phyloP scores from a whole-genome alignment of 768 basidiomycete species.

The Boletus vinaceobasis region DNA sequence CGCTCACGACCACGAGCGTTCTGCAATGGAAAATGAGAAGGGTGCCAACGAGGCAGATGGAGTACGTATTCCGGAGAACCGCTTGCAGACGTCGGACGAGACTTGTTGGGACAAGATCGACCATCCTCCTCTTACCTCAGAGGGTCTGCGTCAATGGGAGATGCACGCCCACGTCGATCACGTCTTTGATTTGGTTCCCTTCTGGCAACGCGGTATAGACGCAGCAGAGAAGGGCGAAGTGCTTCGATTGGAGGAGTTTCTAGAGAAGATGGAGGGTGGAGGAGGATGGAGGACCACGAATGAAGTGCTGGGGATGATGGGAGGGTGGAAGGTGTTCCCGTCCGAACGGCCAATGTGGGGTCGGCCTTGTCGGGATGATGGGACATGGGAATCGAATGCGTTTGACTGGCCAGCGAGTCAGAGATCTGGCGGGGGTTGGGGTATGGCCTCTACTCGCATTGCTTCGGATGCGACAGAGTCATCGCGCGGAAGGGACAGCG shows the following conservation, averaged over 20 bases:
- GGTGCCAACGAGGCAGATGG: not conserved
- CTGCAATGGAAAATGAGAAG: conserved; percentile 2
- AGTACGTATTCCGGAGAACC: not conserved
- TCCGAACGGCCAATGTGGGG: conserved; percentile 13
- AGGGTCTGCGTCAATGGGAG: conserved; percentile 27
- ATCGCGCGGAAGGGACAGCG: conserved; percentile 8
- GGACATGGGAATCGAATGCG: conserved; percentile 6
- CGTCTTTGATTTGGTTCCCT: conserved; percentile 48
- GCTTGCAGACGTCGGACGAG: conserved; percentile 17
- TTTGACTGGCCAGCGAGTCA: conserved; percentile 1
- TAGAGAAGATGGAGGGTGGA: conserved; percentile 38
- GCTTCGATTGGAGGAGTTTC: conserved; percentile 43
- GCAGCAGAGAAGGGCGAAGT: conserved; percentile 46
- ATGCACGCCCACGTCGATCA: conserved; percentile 42
- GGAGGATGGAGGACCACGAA: conserved; percentile 30
- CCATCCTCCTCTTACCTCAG: conserved; percentile 28
- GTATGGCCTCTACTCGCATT: not conserved
- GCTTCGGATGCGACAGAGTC: conserved; percentile 23
- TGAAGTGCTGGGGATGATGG: conserved; percentile 30
- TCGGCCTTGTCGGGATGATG: not conserved
- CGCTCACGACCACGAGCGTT: conserved; percentile 15
- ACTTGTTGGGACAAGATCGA: conserved; percentile 29
- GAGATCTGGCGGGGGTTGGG: conserved; percentile 10
- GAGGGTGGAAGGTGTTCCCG: conserved; percentile 16
- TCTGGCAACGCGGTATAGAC: conserved; percentile 49